A percentile compares a stretch with the other conserved stretches of the same genome.
These are phyloP conservation scores for Striga hermonthica DNA, from an alignment of 305 asterid genomes.

Conservation along the genomic window DNA sequence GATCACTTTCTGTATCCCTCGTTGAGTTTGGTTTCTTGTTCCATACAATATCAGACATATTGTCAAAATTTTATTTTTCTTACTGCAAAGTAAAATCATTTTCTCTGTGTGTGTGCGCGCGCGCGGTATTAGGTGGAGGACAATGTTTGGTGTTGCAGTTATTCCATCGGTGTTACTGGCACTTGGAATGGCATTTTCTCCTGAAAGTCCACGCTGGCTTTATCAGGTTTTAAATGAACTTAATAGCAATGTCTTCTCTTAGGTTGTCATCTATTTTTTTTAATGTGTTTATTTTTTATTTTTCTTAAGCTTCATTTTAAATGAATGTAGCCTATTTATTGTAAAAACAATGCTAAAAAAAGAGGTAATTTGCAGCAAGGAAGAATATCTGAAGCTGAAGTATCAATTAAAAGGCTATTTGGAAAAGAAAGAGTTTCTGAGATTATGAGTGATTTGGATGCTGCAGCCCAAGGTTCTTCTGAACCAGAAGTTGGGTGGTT, in stretches of 20 bases:
- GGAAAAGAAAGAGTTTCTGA: slow-evolving; percentile 91
- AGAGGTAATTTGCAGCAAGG: slow-evolving; percentile 68
- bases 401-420: slow-evolving; percentile 59
- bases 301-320: slow-evolving; percentile 12
- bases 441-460: slow-evolving; percentile 75
- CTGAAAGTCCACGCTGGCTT: slow-evolving; percentile 99
- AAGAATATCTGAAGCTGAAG: slow-evolving; percentile 69
- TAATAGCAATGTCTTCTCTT: slow-evolving; percentile 2
- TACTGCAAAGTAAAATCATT: background rate
- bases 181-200: slow-evolving; percentile 91
- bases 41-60: background rate
- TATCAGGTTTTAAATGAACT: slow-evolving; percentile 58
- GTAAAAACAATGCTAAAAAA: slow-evolving; percentile 29
- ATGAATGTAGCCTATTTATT: slow-evolving; percentile 11
- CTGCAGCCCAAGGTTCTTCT: slow-evolving; percentile 63
- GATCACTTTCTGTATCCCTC: slow-evolving; percentile 8
- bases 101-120: slow-evolving; percentile 4
- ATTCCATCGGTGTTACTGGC: slow-evolving; percentile 80
- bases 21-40: background rate
- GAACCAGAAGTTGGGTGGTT: slow-evolving; percentile 94
- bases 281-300: background rate
- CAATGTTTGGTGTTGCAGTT: slow-evolving; percentile 81
- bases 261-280: background rate
- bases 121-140: slow-evolving; percentile 78
- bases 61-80: background rate